Evolutionary conservation across 2,329 filamentous ascomycete genomes (phyloP), one percentile per base, ranked within the genome.

Genomic region (Ceratocystis cubensis): DNA sequence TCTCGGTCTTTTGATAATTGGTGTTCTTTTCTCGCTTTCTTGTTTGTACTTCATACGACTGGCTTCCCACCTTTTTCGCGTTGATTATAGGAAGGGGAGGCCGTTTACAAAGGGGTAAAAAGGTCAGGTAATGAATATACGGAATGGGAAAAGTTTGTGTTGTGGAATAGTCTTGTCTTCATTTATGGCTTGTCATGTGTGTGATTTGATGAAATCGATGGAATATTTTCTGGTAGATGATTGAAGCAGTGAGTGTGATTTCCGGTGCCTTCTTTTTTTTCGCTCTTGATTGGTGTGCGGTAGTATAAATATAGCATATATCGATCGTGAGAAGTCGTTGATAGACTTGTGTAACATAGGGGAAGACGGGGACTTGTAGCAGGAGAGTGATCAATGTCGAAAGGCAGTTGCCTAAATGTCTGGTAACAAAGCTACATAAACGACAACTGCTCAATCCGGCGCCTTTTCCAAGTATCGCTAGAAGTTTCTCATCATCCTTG

Each of bases 41-140:
- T 57, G 25, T 57, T 57, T 28, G 25, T 17, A 28, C 53, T 5
- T 28, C 53, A 22, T 28, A 15, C 20, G 25, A 8, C 25, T 28
- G 30, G 22, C 30, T 28, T 20, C 17, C 46, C 46, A n/a, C 53
- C 50, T 22, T 22, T 57, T 22, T 13, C 22, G 15, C 25, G 8
- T 57, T 57, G 50, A 28, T 28, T 17, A 30, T 57, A 57, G 53
- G 17, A 57, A 28, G 22, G 53, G 46, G 17, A 50, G 46, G 46
- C 22, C 46, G 46, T 57, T 28, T 57, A 15, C 22, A 5, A 17
- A 22, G 53, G 30, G 13, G 22, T 15, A 57, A 57, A 57, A 57
- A 57, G 22, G 53, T 28, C 53, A 57, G 53, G 53, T 57, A 57
- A 57, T 57, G 53, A 57, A 57, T 57, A 30, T 28, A 57, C 25